These are phyloP conservation scores for Crucihimalaya himalaica DNA, from an alignment of 345 rosid species.

Conservation along the genomic window DNA sequence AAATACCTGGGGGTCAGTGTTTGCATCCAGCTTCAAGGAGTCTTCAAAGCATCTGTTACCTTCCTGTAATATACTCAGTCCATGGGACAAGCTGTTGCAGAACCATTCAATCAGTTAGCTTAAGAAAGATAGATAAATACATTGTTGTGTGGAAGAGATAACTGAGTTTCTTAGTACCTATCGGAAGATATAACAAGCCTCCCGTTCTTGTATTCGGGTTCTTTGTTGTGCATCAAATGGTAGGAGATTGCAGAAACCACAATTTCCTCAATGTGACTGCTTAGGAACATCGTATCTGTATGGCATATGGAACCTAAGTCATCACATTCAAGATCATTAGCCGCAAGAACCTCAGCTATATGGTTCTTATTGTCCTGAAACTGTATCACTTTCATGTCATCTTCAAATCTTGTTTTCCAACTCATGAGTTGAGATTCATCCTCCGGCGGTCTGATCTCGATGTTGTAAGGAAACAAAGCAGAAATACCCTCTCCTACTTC, in stretches of 20 bases:
- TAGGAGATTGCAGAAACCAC: constrained; percentile 87
- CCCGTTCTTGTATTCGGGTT: constrained; percentile 92
- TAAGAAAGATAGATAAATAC: not conserved
- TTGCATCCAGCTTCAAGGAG: constrained; percentile 70
- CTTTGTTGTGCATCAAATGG: constrained; percentile 77
- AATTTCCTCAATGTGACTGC: constrained; percentile 85
- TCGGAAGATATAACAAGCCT: constrained; percentile 90
- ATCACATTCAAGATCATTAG: constrained; percentile 89
- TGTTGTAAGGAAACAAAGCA: constrained; percentile 72
- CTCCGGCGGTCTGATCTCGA: constrained; percentile 81
- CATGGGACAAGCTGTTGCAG: constrained; percentile 90
- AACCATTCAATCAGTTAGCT: constrained; percentile 10
- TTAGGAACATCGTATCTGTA: constrained; percentile 73
- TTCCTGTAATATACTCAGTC: constrained; percentile 83
- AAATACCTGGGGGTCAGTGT: constrained; percentile 70
- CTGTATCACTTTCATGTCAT: constrained; percentile 84
- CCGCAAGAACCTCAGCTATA: constrained; percentile 86
- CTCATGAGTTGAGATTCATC: constrained; percentile 71
- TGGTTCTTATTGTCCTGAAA: constrained; percentile 92
- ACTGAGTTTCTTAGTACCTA: constrained; percentile 47
- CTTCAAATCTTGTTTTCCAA: constrained; percentile 91
- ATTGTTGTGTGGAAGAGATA: constrained; percentile 2
- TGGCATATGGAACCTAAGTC: constrained; percentile 83
- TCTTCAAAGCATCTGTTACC: constrained; percentile 60
- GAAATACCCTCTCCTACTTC: constrained; percentile 75